Percentiles rank a stretch among this genome's conserved stretches.
Evolutionary conservation across 2,329 filamentous ascomycete genomes (phyloP).

Genomic region (Fusarium armeniacum): DNA sequence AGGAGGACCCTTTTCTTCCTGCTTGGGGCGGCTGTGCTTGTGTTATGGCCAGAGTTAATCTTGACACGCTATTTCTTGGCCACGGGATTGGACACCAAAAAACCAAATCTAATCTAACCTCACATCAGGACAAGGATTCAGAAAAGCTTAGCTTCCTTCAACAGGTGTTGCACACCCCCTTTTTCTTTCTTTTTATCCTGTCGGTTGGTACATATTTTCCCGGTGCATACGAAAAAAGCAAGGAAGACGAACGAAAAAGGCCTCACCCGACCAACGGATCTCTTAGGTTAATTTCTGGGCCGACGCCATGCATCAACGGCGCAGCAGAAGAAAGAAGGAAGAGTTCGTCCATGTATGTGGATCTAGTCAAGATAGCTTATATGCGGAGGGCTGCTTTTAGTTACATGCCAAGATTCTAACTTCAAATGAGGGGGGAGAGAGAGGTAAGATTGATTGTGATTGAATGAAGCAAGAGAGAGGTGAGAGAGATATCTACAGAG

Average conservation of each 20-base stretch:
- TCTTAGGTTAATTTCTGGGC: conserved; percentile 5
- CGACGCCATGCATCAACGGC: conserved; percentile 6
- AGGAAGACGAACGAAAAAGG: conserved; percentile 1
- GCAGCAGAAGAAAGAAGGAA: neutral
- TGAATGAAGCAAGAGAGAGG: no score
- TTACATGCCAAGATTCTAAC: neutral
- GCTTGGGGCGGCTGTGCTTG: neutral
- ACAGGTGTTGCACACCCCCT: conserved; percentile 4
- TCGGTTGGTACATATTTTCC: neutral
- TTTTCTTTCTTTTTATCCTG: neutral
- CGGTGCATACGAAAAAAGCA: neutral
- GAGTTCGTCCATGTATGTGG: conserved; percentile 3
- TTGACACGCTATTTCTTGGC: conserved; percentile 27
- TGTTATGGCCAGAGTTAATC: conserved; percentile 23
- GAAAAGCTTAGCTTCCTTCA: conserved; percentile 27
- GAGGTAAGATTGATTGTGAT: no score
- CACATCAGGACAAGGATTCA: conserved; percentile 9
- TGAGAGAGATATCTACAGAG: neutral
- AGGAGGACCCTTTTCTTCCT: neutral
- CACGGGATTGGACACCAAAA: conserved; percentile 12
- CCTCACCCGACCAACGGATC: neutral
- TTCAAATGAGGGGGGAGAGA: no score
- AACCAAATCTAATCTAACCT: conserved; percentile 11
- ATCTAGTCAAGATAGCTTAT: neutral
- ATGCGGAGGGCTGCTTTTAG: conserved; percentile 8